Evolutionary conservation across 140 eudicot genomes (phyloP).

Genomic region (Bidens hawaiensis): DNA sequence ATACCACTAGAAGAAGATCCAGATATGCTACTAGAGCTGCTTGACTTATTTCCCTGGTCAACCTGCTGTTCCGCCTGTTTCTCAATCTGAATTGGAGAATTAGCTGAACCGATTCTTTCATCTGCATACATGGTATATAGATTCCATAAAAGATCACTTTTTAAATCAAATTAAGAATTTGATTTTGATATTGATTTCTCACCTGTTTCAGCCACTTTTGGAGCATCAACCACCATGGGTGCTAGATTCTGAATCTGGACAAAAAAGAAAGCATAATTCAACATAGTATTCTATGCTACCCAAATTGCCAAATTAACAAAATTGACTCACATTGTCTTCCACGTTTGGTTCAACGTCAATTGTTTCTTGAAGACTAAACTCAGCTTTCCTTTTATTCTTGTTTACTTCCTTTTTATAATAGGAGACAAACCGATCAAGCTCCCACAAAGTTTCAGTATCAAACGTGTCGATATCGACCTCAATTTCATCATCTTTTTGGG

Average conservation of each 20-base stretch:
- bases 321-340: slow-evolving; percentile 42
- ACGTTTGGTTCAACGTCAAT: slow-evolving; percentile 27
- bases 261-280: slow-evolving; percentile 4
- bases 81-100: slow-evolving; percentile 33
- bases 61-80: slow-evolving; percentile 36
- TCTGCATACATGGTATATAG: slow-evolving; percentile 29
- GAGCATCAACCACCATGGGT: slow-evolving; percentile 34
- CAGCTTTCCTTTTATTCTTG: slow-evolving; percentile 74
- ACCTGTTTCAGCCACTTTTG: slow-evolving; percentile 48
- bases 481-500: slow-evolving; percentile 85
- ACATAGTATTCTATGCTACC: neutral
- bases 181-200: neutral
- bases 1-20: slow-evolving; percentile 87
- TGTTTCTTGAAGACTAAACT: slow-evolving; percentile 26
- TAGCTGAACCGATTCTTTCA: slow-evolving; percentile 21
- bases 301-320: neutral
- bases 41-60: slow-evolving; percentile 38
- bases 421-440: slow-evolving; percentile 78
- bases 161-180: neutral
- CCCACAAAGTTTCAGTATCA: slow-evolving; percentile 92
- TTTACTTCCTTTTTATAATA: slow-evolving; percentile 57
- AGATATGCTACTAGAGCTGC: slow-evolving; percentile 58
- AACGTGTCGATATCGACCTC: slow-evolving; percentile 92
- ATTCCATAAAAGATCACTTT: neutral
- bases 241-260: slow-evolving; percentile 33